Conservation (phyloP, 176 grass and related monocot genomes). For the Carex cristatella region DNA sequence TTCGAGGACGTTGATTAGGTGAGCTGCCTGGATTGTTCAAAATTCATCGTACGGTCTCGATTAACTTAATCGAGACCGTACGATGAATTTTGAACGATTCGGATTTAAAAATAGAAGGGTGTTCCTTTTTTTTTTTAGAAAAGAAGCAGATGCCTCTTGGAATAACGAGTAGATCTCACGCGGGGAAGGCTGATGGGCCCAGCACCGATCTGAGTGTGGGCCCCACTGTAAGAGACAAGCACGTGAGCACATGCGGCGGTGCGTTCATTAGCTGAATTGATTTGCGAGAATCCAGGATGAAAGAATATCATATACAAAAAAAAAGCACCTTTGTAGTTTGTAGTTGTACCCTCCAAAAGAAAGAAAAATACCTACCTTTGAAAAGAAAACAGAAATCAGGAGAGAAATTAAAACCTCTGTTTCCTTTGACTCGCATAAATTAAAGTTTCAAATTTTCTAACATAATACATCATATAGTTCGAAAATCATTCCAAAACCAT, state of each 20-base stretch:
- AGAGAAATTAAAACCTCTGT: background rate
- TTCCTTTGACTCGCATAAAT: background rate
- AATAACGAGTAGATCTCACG: background rate
- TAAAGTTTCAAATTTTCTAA: background rate
- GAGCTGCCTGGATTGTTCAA: background rate
- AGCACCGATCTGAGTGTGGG: background rate
- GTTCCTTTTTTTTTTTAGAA: no score
- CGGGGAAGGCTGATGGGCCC: background rate
- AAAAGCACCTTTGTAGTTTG: background rate
- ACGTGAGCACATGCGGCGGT: conserved; percentile 1
- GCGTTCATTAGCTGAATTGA: background rate
- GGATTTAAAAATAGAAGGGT: no score
- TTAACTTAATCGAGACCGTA: no score
- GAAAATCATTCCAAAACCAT: no score
- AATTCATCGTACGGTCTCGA: no score
- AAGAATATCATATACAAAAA: background rate
- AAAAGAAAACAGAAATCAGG: background rate
- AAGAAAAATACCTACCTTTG: background rate
- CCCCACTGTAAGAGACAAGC: background rate
- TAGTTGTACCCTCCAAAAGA: background rate
- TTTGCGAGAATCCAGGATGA: background rate
- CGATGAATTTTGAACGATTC: no score
- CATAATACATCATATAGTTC: background rate
- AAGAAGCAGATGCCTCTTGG: background rate
- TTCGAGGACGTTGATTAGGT: background rate